Percentiles rank a stretch among this genome's conserved stretches.
Conservation (phyloP, 2,329 filamentous ascomycete genomes). For the Verticillium longisporum region DNA sequence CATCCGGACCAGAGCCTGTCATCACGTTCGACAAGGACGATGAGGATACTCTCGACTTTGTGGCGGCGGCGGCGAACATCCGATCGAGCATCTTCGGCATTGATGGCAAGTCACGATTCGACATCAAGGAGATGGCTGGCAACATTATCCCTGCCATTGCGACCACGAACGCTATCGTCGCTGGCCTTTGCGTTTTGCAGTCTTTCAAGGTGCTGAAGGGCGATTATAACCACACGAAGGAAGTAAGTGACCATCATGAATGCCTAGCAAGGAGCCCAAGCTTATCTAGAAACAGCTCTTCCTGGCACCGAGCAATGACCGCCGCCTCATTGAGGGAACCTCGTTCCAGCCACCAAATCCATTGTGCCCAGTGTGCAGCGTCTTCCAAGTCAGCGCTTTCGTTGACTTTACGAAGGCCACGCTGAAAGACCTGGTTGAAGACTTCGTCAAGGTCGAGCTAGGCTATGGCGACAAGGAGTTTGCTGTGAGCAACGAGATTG, state of each 20-base stretch:
- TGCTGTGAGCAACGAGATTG: constrained; percentile 65
- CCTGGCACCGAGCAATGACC: constrained; percentile 59
- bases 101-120: constrained; percentile 81
- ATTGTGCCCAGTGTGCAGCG: constrained; percentile 76
- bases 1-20: constrained; percentile 49
- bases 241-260: constrained; percentile 39
- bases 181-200: constrained; percentile 84
- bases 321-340: constrained; percentile 53
- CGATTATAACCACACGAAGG: constrained; percentile 65
- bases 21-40: constrained; percentile 97
- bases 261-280: not conserved
- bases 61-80: constrained; percentile 83
- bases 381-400: constrained; percentile 58
- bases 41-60: constrained; percentile 89
- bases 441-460: constrained; percentile 61
- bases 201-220: constrained; percentile 82
- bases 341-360: constrained; percentile 61
- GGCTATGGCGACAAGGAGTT: constrained; percentile 75
- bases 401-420: constrained; percentile 68
- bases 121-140: constrained; percentile 98
- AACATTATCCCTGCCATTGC: constrained; percentile 99
- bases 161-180: constrained; percentile 95
- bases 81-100: constrained; percentile 87
- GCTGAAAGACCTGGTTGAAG: constrained; percentile 71
- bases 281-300: constrained; percentile 51